phyloP scores from a whole-genome alignment of 108 stramenopile genomes.

The Cyclotella atomus region DNA sequence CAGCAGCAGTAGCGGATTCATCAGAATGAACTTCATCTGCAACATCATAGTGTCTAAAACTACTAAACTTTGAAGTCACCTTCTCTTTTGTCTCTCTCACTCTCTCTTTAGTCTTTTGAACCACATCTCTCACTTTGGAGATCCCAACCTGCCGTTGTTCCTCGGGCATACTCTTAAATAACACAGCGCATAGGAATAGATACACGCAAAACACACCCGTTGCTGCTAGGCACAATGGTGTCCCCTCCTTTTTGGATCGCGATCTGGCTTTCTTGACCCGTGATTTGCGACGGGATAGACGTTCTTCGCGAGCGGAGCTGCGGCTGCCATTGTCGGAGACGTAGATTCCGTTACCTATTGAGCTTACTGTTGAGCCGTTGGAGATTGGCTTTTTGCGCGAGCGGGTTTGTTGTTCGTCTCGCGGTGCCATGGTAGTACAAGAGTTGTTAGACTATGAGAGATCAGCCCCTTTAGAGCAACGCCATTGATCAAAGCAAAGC shows the following conservation, averaged over 20 bases:
- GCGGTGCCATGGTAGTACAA: conserved; percentile 10
- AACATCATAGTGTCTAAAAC: background rate
- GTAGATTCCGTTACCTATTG: conserved; percentile 15
- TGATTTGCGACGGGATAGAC: conserved; percentile 25
- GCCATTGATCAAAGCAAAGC: too few species aligned
- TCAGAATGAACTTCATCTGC: background rate
- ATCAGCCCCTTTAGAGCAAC: too few species aligned
- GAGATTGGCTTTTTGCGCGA: conserved; percentile 35
- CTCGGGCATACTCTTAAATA: conserved; percentile 36
- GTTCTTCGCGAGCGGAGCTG: conserved; percentile 20
- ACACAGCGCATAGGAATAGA: conserved; percentile 21
- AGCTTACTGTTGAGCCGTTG: background rate
- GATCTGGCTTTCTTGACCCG: conserved; percentile 37
- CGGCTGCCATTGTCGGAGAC: conserved; percentile 16
- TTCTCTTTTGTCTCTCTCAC: conserved; percentile 16
- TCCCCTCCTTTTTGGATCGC: conserved; percentile 9
- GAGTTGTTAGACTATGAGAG: background rate
- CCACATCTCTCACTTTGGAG: conserved; percentile 30
- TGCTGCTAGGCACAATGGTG: conserved; percentile 19
- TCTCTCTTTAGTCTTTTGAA: conserved; percentile 22
- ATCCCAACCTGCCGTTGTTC: conserved; percentile 21
- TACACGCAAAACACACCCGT: conserved; percentile 27
- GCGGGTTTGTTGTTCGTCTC: conserved; percentile 24
- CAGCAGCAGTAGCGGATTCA: background rate
- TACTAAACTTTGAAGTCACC: conserved; percentile 7